Percentiles rank a stretch among this genome's conserved stretches.
phyloP scores from a whole-genome alignment of 805 yeast genomes.

The Ogataea siamensis region DNA sequence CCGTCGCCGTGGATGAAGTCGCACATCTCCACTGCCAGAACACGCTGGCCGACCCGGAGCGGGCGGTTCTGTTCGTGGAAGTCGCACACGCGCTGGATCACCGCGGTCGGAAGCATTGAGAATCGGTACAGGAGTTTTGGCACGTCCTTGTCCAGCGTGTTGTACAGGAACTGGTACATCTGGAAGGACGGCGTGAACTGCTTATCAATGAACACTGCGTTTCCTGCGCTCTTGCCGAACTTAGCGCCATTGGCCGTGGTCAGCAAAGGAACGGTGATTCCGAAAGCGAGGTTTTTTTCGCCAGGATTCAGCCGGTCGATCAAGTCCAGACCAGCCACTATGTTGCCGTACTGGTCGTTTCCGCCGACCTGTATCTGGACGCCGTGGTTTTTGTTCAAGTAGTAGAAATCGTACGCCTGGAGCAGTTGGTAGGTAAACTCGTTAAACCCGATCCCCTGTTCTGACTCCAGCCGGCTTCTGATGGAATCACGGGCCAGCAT shows the following conservation, averaged over 20 bases:
- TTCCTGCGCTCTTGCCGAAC: constrained; percentile 96
- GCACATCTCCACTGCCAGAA: constrained; percentile 80
- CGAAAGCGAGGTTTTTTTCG: constrained; percentile 44
- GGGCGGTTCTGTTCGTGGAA: constrained; percentile 61
- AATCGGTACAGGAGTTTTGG: constrained; percentile 67
- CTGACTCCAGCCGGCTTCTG: constrained; percentile 64
- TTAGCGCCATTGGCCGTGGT: constrained; percentile 89
- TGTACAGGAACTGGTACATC: constrained; percentile 81
- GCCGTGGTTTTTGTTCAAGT: constrained; percentile 55
- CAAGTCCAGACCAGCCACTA: constrained; percentile 91
- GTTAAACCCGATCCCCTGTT: constrained; percentile 83
- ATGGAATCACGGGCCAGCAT: constrained; percentile 91
- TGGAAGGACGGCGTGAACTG: constrained; percentile 76
- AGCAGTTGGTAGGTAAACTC: constrained; percentile 91
- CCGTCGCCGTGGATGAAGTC: constrained; percentile 86
- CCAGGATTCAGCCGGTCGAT: constrained; percentile 52
- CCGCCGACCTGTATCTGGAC: constrained; percentile 90
- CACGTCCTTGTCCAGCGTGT: constrained; percentile 75
- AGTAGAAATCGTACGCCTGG: constrained; percentile 93
- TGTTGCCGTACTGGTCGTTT: constrained; percentile 97
- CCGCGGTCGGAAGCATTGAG: constrained; percentile 67
- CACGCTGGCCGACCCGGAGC: constrained; percentile 65
- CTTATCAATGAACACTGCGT: constrained; percentile 84
- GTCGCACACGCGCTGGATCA: constrained; percentile 52
- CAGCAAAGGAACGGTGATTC: constrained; percentile 85